Evolutionary conservation across 768 basidiomycete genomes (phyloP).

Genomic region (Podaxis sp.): DNA sequence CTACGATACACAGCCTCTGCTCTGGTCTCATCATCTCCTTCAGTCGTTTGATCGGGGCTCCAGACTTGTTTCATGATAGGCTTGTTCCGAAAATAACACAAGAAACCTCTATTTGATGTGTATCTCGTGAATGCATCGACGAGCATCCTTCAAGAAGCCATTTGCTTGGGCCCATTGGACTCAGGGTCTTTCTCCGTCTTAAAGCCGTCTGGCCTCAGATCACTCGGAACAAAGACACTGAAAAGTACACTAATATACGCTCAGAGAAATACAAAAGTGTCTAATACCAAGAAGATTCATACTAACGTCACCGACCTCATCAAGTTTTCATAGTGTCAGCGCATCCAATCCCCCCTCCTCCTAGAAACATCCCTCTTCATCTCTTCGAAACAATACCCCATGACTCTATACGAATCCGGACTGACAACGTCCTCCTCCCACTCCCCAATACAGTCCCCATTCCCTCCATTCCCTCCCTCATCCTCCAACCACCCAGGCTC

Average conservation of each 20-base stretch:
- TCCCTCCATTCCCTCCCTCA: constrained; percentile 6
- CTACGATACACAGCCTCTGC: not conserved
- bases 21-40: not conserved
- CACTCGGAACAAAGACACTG: not conserved
- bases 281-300: not conserved
- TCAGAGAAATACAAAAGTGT: not conserved
- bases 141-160: not conserved
- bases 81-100: not conserved
- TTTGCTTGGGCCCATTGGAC: not conserved
- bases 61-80: not conserved
- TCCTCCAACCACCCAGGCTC: constrained; percentile 1
- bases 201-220: not conserved
- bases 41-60: not conserved
- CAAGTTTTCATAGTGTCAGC: not conserved
- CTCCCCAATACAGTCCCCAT: constrained; percentile 18
- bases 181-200: not conserved
- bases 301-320: not conserved
- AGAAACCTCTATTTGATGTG: not conserved
- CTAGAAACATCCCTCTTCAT: constrained; percentile 14
- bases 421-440: constrained; percentile 17
- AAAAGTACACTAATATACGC: not conserved
- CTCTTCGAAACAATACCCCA: constrained; percentile 18
- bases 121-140: not conserved
- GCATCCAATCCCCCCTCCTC: constrained; percentile 3
- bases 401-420: constrained; percentile 14